Conservation (phyloP, 148 eudicot species). For the Cornus controversa region DNA sequence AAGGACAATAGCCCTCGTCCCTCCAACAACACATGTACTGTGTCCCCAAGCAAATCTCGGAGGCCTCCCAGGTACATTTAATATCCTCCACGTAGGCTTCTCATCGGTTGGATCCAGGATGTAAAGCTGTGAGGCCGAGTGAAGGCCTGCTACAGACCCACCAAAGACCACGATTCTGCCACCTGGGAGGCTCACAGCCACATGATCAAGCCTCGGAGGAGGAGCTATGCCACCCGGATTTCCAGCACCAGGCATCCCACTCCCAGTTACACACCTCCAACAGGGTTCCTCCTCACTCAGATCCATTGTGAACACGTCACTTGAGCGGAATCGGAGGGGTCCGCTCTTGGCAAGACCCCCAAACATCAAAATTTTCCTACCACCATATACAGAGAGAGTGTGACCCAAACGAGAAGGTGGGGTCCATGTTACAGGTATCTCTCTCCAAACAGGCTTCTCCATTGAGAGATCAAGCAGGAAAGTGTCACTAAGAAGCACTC, state of each 20-base stretch:
- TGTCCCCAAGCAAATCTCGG: constrained; percentile 99
- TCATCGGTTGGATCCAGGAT: constrained; percentile 93
- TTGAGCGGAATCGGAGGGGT: constrained; percentile 79
- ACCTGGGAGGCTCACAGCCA: constrained; percentile 94
- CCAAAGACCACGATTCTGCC: constrained; percentile 92
- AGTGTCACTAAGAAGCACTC: constrained; percentile 89
- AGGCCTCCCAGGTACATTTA: constrained; percentile 89
- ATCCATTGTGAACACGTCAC: constrained; percentile 89
- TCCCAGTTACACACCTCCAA: constrained; percentile 90
- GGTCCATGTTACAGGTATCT: constrained; percentile 86
- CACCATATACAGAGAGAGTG: constrained; percentile 87
- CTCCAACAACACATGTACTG: constrained; percentile 92
- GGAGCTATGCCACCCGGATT: constrained; percentile 95
- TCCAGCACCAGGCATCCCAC: constrained; percentile 92
- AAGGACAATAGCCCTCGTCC: constrained; percentile 92
- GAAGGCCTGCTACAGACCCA: constrained; percentile 96
- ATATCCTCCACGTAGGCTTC: constrained; percentile 90
- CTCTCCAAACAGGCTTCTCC: constrained; percentile 92
- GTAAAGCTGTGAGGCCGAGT: constrained; percentile 92
- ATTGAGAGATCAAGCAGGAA: constrained; percentile 89
- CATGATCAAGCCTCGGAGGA: constrained; percentile 94
- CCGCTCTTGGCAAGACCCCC: constrained; percentile 96
- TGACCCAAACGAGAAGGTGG: constrained; percentile 97
- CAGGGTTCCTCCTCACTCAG: constrained; percentile 87
- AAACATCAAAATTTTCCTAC: constrained; percentile 90